Conservation (phyloP, 306 rosid species). For the Citrullus colocynthis region DNA sequence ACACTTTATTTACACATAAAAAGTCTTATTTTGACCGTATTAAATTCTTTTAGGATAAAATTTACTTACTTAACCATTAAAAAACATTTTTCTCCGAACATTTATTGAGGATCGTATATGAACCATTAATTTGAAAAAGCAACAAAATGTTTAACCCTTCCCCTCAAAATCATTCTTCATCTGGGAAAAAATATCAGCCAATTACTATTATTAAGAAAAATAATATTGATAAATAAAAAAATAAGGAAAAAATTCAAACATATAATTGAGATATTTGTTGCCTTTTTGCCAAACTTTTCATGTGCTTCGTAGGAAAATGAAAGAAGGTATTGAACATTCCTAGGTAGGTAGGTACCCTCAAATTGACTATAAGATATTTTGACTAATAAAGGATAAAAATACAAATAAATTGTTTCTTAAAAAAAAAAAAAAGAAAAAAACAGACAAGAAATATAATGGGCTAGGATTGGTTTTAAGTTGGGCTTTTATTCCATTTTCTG, state of each 20-base stretch:
- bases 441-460: background rate
- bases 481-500: background rate
- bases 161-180: background rate
- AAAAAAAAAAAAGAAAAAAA: background rate
- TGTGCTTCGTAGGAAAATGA: background rate
- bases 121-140: too few species aligned
- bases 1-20: too few species aligned
- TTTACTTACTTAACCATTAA: too few species aligned
- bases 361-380: background rate
- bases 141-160: background rate
- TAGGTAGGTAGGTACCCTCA: background rate
- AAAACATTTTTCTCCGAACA: too few species aligned
- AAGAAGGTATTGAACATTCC: background rate
- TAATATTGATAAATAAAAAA: background rate
- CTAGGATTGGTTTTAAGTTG: background rate
- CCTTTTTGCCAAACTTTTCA: background rate
- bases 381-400: background rate
- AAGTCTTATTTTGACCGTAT: too few species aligned
- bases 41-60: too few species aligned
- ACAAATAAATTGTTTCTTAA: too few species aligned
- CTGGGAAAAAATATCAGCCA: too few species aligned
- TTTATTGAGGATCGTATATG: too few species aligned
- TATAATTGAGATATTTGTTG: background rate
- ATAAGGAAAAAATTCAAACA: too few species aligned
- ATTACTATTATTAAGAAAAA: background rate